phyloP scores from a whole-genome alignment of 805 yeast genomes.

The Yamadazyma ubonensis region DNA sequence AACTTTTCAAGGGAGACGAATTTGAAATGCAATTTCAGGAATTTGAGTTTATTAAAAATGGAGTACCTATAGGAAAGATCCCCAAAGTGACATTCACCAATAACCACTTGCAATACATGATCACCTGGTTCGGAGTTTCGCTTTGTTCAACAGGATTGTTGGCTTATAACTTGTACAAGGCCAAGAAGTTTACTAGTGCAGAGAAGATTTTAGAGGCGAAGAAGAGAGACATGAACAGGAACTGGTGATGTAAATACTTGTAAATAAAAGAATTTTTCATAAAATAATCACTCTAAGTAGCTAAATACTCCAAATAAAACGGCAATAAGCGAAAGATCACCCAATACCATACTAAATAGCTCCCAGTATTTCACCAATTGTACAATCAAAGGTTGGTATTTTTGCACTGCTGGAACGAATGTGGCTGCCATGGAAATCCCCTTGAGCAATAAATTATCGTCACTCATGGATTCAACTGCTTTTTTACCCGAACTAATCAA shows the following conservation, averaged over 20 bases:
- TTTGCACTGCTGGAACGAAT: conserved; percentile 32
- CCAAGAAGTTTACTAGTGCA: conserved; percentile 31
- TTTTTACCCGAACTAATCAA: conserved; percentile 25
- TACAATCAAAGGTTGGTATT: conserved; percentile 28
- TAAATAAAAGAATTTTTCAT: neutral
- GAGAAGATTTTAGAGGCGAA: conserved; percentile 42
- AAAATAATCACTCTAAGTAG: conserved; percentile 3
- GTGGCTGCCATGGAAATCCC: conserved; percentile 31
- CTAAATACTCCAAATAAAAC: conserved; percentile 40
- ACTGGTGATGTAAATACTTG: too few relatives aligned
- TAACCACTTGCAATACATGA: conserved; percentile 86
- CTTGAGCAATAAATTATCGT: conserved; percentile 28
- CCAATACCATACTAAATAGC: conserved; percentile 33
- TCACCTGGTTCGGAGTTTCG: conserved; percentile 93
- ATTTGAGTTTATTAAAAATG: conserved; percentile 64
- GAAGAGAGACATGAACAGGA: conserved; percentile 33
- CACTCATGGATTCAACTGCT: conserved; percentile 23
- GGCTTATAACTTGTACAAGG: conserved; percentile 30
- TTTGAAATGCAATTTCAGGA: conserved; percentile 40
- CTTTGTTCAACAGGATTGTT: conserved; percentile 70
- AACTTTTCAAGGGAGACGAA: conserved; percentile 19
- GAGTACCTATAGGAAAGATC: conserved; percentile 84
- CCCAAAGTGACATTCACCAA: conserved; percentile 83
- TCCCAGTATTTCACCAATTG: conserved; percentile 37
- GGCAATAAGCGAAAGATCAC: conserved; percentile 37